Percentiles rank a stretch among this genome's conserved stretches.
phyloP scores from a whole-genome alignment of 2,329 filamentous ascomycete genomes.

The Nigrospora osmanthi region DNA sequence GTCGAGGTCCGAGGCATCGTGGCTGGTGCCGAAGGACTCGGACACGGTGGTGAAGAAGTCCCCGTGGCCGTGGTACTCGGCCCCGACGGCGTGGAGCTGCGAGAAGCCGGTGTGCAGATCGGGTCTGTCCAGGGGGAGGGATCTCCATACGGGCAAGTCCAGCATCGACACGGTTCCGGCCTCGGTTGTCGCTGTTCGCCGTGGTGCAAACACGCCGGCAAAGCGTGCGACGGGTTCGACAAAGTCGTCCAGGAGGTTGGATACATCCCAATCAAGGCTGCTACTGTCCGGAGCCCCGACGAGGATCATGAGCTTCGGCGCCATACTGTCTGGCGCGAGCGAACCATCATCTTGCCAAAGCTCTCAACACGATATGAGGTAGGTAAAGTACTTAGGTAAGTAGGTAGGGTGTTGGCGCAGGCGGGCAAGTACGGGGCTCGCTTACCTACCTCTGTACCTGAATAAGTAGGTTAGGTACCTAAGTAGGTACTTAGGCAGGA shows the following conservation, averaged over 20 bases:
- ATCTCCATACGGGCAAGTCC: constrained; percentile 42
- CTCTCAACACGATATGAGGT: background rate
- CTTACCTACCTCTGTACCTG: too few species aligned
- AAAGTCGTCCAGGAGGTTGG: constrained; percentile 40
- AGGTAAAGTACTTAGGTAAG: too few species aligned
- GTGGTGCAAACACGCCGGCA: constrained; percentile 13
- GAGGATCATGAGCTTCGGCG: constrained; percentile 23
- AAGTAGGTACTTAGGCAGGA: too few species aligned
- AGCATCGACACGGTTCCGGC: background rate
- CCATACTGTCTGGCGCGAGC: constrained; percentile 11
- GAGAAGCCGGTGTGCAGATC: constrained; percentile 44
- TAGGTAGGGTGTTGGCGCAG: too few species aligned
- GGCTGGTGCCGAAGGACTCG: too few species aligned
- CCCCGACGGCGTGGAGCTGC: constrained; percentile 32
- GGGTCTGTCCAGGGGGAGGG: constrained; percentile 38
- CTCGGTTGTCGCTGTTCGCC: too few species aligned
- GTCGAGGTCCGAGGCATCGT: too few species aligned
- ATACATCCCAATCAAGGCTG: constrained; percentile 45
- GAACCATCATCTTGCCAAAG: background rate
- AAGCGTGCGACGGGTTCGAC: constrained; percentile 30
- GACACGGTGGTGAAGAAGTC: constrained; percentile 41
- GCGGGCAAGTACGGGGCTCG: too few species aligned
- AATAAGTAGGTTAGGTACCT: too few species aligned
- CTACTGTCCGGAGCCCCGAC: constrained; percentile 50
- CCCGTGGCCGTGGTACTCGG: constrained; percentile 20